phyloP scores from a whole-genome alignment of 1,284 basidiomycete species.

The Rugosomyces carneus region DNA sequence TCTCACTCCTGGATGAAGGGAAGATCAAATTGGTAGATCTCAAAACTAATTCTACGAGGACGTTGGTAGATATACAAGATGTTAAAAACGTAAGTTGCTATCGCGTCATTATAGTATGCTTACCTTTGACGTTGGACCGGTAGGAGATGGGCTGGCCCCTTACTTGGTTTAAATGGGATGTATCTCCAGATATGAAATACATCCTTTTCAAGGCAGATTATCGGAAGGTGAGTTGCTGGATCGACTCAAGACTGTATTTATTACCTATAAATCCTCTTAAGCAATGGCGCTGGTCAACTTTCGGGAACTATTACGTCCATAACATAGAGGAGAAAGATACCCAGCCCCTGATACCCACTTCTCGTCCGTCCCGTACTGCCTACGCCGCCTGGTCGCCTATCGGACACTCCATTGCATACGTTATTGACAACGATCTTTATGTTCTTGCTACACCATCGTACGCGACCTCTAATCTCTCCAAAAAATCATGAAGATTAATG shows the following conservation, averaged over 20 bases:
- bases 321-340: constrained; percentile 56
- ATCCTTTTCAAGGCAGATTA: constrained; percentile 74
- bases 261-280: constrained; percentile 21
- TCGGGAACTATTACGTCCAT: constrained; percentile 87
- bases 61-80: constrained; percentile 52
- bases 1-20: constrained; percentile 55
- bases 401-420: constrained; percentile 78
- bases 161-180: constrained; percentile 58
- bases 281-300: constrained; percentile 91
- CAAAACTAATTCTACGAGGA: constrained; percentile 63
- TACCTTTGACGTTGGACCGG: constrained; percentile 5
- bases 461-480: constrained; percentile 18
- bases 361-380: constrained; percentile 62
- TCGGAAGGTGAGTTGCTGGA: constrained; percentile 50
- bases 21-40: constrained; percentile 75
- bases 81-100: constrained; percentile 47
- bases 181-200: constrained; percentile 85
- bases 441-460: constrained; percentile 61
- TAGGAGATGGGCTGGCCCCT: constrained; percentile 57
- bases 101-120: neutral
- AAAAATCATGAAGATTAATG: neutral
- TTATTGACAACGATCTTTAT: constrained; percentile 80
- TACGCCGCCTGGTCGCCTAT: constrained; percentile 85
- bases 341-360: constrained; percentile 60
- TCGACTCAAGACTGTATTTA: neutral